Evolutionary conservation across 2,329 filamentous ascomycete species (phyloP).

Genomic region (Didymella glomerata): DNA sequence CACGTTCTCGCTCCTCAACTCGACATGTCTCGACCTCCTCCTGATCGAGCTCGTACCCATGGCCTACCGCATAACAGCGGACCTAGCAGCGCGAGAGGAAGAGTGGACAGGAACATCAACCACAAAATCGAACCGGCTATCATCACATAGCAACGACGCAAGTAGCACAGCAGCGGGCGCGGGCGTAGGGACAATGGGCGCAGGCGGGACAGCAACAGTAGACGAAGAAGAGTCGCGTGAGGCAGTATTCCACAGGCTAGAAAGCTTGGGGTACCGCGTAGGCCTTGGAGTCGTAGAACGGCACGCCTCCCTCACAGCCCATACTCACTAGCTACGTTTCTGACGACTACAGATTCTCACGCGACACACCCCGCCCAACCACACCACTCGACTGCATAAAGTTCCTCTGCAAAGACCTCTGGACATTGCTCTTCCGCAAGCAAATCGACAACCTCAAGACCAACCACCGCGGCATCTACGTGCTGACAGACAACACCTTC

Average conservation of each 20-base stretch:
- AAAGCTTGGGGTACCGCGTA: constrained; percentile 87
- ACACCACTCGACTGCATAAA: constrained; percentile 97
- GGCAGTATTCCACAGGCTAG: constrained; percentile 83
- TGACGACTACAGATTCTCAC: constrained; percentile 69
- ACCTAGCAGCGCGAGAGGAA: constrained; percentile 66
- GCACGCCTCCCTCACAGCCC: constrained; percentile 57
- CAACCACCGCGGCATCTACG: constrained; percentile 95
- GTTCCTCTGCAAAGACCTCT: constrained; percentile 97
- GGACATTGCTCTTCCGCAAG: constrained; percentile 93
- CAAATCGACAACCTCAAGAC: constrained; percentile 99
- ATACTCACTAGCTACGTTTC: not conserved
- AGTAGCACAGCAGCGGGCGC: constrained; percentile 39
- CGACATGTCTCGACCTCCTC: constrained; percentile 90
- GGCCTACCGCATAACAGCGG: constrained; percentile 83
- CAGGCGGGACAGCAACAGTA: constrained; percentile 47
- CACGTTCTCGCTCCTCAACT: constrained; percentile 76
- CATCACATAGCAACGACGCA: constrained; percentile 35
- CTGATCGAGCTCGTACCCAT: constrained; percentile 97
- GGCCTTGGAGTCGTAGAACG: constrained; percentile 91
- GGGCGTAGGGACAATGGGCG: constrained; percentile 28
- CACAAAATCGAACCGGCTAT: constrained; percentile 28
- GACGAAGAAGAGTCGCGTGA: constrained; percentile 86
- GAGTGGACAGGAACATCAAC: constrained; percentile 43
- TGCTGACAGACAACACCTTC: constrained; percentile 92
- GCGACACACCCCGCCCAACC: constrained; percentile 84